These are phyloP conservation scores for Blastobotrys raffinosifermentans DNA, from an alignment of 1,139 yeast genomes.

Conservation along the genomic window DNA sequence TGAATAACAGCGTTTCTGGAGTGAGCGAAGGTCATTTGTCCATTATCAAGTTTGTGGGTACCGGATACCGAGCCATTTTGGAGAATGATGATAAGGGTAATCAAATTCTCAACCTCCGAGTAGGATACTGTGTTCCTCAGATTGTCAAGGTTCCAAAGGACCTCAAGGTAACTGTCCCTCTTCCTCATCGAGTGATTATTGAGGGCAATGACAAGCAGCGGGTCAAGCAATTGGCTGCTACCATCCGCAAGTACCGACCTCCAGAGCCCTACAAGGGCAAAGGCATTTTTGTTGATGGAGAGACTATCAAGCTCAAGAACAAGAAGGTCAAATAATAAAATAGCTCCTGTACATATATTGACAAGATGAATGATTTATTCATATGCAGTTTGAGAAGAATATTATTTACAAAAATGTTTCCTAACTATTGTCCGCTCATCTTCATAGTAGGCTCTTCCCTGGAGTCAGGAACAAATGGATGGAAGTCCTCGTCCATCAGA, in stretches of 20 bases:
- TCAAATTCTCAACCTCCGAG: constrained; percentile 63
- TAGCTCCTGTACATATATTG: no score
- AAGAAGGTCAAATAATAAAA: constrained; percentile 92
- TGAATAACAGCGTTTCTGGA: constrained; percentile 76
- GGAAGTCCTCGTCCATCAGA: constrained; percentile 32
- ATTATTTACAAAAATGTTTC: constrained; percentile 4
- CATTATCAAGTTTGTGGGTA: constrained; percentile 86
- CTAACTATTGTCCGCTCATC: constrained; percentile 1
- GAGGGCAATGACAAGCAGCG: constrained; percentile 88
- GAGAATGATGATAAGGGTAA: constrained; percentile 52
- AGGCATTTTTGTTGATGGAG: constrained; percentile 89
- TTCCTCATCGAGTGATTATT: constrained; percentile 79
- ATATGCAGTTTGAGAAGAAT: constrained; percentile 9
- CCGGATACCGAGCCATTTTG: constrained; percentile 87
- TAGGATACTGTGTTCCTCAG: constrained; percentile 76
- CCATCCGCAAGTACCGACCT: constrained; percentile 77
- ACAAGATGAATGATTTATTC: constrained; percentile 9
- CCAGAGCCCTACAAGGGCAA: constrained; percentile 99
- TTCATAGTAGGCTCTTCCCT: constrained; percentile 29
- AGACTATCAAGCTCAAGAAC: constrained; percentile 83
- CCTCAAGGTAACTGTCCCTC: constrained; percentile 67
- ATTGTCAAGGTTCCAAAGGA: constrained; percentile 66
- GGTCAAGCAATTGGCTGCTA: constrained; percentile 84
- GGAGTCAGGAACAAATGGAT: constrained; percentile 32
- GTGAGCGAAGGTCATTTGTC: constrained; percentile 90